A percentile compares a stretch with the other conserved stretches of the same genome.
Evolutionary conservation across 768 basidiomycete genomes (phyloP).

Genomic region (Suillus subluteus): DNA sequence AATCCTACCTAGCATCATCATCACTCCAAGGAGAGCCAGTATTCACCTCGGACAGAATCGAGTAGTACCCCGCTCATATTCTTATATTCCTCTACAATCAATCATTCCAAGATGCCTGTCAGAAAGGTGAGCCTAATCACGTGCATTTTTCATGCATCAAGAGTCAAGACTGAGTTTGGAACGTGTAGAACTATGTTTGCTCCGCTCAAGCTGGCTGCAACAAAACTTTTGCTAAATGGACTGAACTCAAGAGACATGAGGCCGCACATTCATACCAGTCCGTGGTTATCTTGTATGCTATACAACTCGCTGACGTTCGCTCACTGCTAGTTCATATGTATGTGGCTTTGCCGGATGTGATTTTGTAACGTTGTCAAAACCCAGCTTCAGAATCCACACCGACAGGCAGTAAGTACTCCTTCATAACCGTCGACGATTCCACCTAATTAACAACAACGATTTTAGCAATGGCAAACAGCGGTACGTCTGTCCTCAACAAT

Average conservation of each 20-base stretch:
- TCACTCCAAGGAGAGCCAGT: not conserved
- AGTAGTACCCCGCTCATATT: not conserved
- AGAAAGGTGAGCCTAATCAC: not conserved
- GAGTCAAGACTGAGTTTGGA: not conserved
- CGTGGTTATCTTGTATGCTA: not conserved
- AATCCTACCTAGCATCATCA: not conserved
- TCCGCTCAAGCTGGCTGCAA: constrained; percentile 15
- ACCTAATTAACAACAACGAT: not conserved
- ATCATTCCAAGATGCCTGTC: not conserved
- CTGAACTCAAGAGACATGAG: constrained; percentile 28
- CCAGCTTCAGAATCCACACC: constrained; percentile 26
- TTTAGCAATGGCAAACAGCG: constrained; percentile 26
- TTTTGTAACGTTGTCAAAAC: constrained; percentile 22
- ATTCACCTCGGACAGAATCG: not conserved
- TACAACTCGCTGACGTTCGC: constrained; percentile 10
- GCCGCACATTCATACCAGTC: constrained; percentile 20
- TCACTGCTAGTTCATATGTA: constrained; percentile 18
- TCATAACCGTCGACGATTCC: not conserved
- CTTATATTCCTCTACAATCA: not conserved
- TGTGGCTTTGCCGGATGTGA: constrained; percentile 19
- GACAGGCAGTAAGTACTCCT: constrained; percentile 20
- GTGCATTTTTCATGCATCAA: not conserved
- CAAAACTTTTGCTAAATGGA: constrained; percentile 18
- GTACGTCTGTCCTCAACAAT: constrained; percentile 9
- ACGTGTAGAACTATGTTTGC: constrained; percentile 21